Evolutionary conservation across 768 basidiomycete species (phyloP).

Genomic region (Leccinum longicurvipes): DNA sequence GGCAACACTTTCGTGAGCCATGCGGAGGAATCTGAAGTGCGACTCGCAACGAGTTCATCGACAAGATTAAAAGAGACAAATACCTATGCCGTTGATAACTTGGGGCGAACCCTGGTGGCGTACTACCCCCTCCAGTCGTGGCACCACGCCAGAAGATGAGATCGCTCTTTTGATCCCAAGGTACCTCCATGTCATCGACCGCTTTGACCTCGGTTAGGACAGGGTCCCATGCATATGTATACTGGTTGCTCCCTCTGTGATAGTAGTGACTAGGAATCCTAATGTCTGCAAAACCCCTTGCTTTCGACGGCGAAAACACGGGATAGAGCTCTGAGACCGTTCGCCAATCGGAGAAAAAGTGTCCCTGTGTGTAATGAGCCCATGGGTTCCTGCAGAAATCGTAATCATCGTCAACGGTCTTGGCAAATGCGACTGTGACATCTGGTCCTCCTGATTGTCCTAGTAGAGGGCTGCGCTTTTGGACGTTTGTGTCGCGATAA

Average conservation of each 20-base stretch:
- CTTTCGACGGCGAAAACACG: slow-evolving; percentile 89
- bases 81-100: slow-evolving; percentile 88
- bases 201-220: slow-evolving; percentile 68
- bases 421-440: slow-evolving; percentile 63
- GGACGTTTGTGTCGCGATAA: slow-evolving; percentile 48
- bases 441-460: slow-evolving; percentile 31
- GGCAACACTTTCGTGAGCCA: slow-evolving; percentile 55
- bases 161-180: slow-evolving; percentile 88
- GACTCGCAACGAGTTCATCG: neutral
- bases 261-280: slow-evolving; percentile 97
- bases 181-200: slow-evolving; percentile 80
- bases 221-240: slow-evolving; percentile 91
- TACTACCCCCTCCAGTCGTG: slow-evolving; percentile 90
- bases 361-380: slow-evolving; percentile 85
- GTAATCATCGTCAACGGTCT: slow-evolving; percentile 56
- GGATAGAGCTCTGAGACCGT: slow-evolving; percentile 87
- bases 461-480: slow-evolving; percentile 26
- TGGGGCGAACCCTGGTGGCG: slow-evolving; percentile 76
- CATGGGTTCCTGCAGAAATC: slow-evolving; percentile 83
- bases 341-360: slow-evolving; percentile 97
- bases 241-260: slow-evolving; percentile 72
- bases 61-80: slow-evolving; percentile 11
- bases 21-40: slow-evolving; percentile 59
- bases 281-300: slow-evolving; percentile 83
- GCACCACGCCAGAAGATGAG: slow-evolving; percentile 94